Percentiles rank a stretch among this genome's conserved stretches.
Conservation (phyloP, 306 rosid species). For the Canavalia ensiformis region DNA sequence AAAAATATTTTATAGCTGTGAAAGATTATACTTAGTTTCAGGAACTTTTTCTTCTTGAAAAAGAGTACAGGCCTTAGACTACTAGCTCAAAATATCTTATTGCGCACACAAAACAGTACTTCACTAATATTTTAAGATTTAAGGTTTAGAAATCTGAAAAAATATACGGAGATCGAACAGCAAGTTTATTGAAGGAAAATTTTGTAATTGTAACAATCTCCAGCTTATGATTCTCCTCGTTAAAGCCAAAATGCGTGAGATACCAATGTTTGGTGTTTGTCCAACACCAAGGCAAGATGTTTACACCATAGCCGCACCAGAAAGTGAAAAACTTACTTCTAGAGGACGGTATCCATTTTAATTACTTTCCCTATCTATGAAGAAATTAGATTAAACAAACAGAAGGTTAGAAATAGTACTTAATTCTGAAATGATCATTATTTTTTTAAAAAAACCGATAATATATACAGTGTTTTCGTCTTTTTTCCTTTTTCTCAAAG, state of each 20-base stretch:
- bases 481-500: too few relatives aligned
- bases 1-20: not conserved
- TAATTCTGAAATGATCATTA: not conserved
- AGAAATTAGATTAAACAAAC: not conserved
- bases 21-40: not conserved
- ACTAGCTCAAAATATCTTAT: not conserved
- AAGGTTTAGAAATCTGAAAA: not conserved
- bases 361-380: not conserved
- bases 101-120: not conserved
- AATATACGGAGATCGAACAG: not conserved
- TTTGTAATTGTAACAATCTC: not conserved
- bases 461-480: too few relatives aligned
- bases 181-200: not conserved
- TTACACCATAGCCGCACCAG: not conserved
- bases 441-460: too few relatives aligned
- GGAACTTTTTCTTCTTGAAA: not conserved
- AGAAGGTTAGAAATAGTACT: not conserved
- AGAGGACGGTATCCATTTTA: not conserved
- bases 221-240: not conserved
- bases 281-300: not conserved
- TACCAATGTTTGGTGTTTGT: not conserved
- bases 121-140: too few relatives aligned
- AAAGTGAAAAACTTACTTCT: not conserved
- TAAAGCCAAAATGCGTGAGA: not conserved
- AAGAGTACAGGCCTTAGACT: not conserved